These are phyloP conservation scores for Naganishia kalamii DNA, from an alignment of 768 basidiomycete genomes.

Conservation along the genomic window DNA sequence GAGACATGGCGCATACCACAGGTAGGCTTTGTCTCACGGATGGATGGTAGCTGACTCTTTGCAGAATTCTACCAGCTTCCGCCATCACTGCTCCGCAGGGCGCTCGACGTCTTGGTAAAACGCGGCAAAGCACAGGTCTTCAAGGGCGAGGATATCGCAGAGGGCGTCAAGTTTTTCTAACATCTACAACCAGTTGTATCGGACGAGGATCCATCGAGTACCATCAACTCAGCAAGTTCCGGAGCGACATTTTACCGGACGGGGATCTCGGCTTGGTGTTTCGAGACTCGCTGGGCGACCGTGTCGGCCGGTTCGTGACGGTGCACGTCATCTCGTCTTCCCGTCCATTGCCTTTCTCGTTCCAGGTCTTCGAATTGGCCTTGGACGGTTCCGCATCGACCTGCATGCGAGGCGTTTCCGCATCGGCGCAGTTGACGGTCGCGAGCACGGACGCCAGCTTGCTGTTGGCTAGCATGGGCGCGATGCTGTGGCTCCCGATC, in stretches of 20 bases:
- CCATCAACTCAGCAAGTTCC: neutral
- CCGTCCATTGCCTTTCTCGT: neutral
- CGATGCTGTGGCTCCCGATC: no score
- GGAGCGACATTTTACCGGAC: neutral
- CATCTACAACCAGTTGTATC: neutral
- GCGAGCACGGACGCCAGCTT: no score
- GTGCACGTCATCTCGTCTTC: neutral
- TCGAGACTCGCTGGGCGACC: no score
- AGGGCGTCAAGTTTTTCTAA: slow-evolving; percentile 49
- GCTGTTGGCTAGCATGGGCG: no score
- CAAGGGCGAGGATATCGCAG: slow-evolving; percentile 44
- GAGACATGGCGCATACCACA: slow-evolving; percentile 44
- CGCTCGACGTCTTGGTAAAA: slow-evolving; percentile 47
- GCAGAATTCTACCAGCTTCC: slow-evolving; percentile 49
- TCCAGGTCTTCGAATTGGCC: neutral
- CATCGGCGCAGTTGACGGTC: no score
- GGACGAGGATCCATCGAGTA: neutral
- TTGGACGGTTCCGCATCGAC: no score
- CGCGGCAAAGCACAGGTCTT: slow-evolving; percentile 49
- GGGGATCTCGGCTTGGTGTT: no score
- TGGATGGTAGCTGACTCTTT: neutral
- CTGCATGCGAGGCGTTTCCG: no score
- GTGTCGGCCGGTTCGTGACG: neutral
- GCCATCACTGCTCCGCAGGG: slow-evolving; percentile 40
- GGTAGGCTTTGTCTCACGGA: slow-evolving; percentile 24